Evolutionary conservation across 768 basidiomycete species (phyloP), one percentile per base, ranked within the genome.

Genomic region (Pholiota conissans): DNA sequence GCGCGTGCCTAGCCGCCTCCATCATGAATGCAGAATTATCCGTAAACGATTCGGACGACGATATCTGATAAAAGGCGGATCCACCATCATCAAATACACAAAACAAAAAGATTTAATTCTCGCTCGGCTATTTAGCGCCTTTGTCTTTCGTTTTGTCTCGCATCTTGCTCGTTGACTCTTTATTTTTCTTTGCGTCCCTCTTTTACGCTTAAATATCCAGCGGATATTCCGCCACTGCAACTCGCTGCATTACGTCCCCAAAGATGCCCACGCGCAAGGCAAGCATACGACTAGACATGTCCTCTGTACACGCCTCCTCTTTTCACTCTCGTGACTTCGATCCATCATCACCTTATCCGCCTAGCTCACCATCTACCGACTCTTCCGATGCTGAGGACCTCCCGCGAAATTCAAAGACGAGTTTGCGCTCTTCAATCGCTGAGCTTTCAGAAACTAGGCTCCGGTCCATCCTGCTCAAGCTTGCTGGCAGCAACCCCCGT

Each of bases 361-460:
- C 69, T 16, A 67, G 63, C 39, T 68, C 69, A 16, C 64, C 65
- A 26, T 68, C 68, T 39, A 61, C 60, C 26, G 63, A 68, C 42
- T 65, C 67, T 49, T 64, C 61, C 6, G 67, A 68, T 8, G 55
- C 55, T n/a, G 64, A 66, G 62, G 49, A 37, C 50, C 49, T 51
- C 56, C 46, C 52, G 42, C 55, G 34, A 30, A 39, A 49, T 54
- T 46, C 50, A 29, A 56, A 61, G 42, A 45, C 22, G n/a, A 45
- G 63, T 45, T 66, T 79, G 27, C 71, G 67, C 34, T 61, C 67
- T 5, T 75, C 75, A 4, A 73, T 82, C 49, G 70, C 74, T 16
- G 65, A 71, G 26, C 61, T 73, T 7, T 66, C 77, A 0, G 76
- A 78, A 42, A 51, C 63, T 11, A 73, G 68, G 53, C 72, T 83